Evolutionary conservation across 1,139 yeast species (phyloP).

Genomic region (Candida anutae): DNA sequence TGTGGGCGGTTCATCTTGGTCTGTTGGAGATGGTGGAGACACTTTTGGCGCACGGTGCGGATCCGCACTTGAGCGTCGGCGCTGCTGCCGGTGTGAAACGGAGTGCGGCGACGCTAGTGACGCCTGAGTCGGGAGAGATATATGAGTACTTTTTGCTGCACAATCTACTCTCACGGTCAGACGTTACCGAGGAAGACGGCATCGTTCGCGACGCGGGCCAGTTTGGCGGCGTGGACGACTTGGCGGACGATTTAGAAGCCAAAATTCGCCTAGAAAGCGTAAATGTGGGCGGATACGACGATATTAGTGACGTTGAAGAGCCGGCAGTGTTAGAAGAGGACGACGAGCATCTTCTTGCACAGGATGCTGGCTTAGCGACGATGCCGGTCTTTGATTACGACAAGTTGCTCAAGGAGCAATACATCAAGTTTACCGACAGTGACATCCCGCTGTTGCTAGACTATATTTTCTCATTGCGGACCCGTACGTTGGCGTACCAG

Average conservation of each 20-base stretch:
- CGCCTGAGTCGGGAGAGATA: conserved; percentile 23
- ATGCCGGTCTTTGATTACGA: conserved; percentile 40
- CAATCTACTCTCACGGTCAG: conserved; percentile 27
- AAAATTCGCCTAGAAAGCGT: conserved; percentile 48
- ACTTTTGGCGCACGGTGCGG: conserved; percentile 34
- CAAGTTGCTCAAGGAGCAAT: conserved; percentile 38
- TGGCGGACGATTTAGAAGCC: conserved; percentile 31
- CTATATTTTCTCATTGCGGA: conserved; percentile 40
- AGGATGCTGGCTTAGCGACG: conserved; percentile 22
- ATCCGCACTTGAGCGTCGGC: conserved; percentile 26
- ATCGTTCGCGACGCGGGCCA: conserved; percentile 11
- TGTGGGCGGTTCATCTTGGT: conserved; percentile 42
- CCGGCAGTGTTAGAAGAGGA: conserved; percentile 23
- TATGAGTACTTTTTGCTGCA: conserved; percentile 34
- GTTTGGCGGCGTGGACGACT: conserved; percentile 16
- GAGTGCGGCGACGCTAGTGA: conserved; percentile 27
- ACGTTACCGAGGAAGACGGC: conserved; percentile 9
- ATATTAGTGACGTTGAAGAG: conserved; percentile 15
- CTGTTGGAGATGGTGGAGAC: conserved; percentile 28
- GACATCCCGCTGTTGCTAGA: conserved; percentile 59
- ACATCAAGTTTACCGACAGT: conserved; percentile 53
- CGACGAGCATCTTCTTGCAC: conserved; percentile 24
- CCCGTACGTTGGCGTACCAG: conserved; percentile 20
- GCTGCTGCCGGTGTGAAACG: conserved; percentile 17
- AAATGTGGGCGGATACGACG: conserved; percentile 13